phyloP scores from a whole-genome alignment of 2,329 filamentous ascomycete species.

The Aspergillus latus region DNA sequence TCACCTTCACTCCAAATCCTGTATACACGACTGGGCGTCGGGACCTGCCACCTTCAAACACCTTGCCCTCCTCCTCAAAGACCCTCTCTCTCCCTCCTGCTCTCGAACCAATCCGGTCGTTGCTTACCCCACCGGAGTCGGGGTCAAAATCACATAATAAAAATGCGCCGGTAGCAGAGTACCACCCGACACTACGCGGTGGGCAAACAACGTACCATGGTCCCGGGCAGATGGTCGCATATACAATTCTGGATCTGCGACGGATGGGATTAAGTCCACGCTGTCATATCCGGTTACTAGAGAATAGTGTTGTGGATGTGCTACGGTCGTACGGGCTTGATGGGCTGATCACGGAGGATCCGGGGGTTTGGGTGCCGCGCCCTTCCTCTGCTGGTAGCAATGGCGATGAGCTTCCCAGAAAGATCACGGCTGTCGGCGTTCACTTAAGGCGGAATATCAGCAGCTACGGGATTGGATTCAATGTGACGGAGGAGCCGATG shows the following conservation, averaged over 20 bases:
- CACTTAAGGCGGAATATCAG: constrained; percentile 82
- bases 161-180: constrained; percentile 52
- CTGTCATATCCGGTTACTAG: constrained; percentile 75
- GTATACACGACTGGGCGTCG: constrained; percentile 90
- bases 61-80: constrained; percentile 24
- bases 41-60: constrained; percentile 55
- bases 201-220: constrained; percentile 95
- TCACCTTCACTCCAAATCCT: constrained; percentile 79
- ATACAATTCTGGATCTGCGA: constrained; percentile 82
- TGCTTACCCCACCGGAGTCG: constrained; percentile 25
- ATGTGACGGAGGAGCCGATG: constrained; percentile 56
- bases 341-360: constrained; percentile 68
- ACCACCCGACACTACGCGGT: constrained; percentile 73
- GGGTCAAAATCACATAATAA: constrained; percentile 20
- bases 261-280: constrained; percentile 67
- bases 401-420: constrained; percentile 44
- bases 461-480: constrained; percentile 77
- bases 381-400: not conserved
- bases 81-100: constrained; percentile 40
- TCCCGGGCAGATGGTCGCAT: constrained; percentile 88
- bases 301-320: constrained; percentile 70
- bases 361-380: constrained; percentile 73
- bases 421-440: constrained; percentile 91
- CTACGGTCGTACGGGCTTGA: constrained; percentile 61
- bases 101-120: constrained; percentile 38